Conservation (phyloP, 2,329 filamentous ascomycete genomes). For the Cylindrodendrum hubeiense region DNA sequence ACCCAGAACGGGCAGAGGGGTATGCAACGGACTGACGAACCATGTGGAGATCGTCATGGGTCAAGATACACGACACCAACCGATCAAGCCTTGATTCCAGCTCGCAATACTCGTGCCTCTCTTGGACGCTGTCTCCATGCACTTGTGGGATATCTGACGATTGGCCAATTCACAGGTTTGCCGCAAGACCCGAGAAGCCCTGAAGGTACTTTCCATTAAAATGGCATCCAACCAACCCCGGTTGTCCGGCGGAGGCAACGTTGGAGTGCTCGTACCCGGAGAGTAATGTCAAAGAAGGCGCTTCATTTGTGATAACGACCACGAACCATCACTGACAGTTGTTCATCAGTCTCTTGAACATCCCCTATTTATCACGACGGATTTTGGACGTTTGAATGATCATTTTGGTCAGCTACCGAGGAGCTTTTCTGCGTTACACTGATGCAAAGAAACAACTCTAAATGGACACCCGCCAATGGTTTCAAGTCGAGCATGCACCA, state of each 20-base stretch:
- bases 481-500: background rate
- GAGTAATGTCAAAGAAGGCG: background rate
- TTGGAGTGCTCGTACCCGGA: background rate
- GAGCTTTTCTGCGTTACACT: background rate
- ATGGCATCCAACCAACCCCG: background rate
- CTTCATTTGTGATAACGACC: background rate
- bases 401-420: too few relatives aligned
- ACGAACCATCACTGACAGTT: background rate
- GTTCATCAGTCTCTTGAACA: background rate
- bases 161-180: background rate
- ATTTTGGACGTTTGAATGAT: too few relatives aligned
- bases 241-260: background rate
- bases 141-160: background rate
- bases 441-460: background rate
- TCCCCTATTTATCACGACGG: background rate
- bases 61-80: background rate
- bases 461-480: background rate
- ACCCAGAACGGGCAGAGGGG: background rate
- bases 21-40: background rate
- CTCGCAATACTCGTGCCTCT: background rate
- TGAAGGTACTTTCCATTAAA: background rate
- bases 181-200: background rate
- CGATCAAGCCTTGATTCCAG: too few relatives aligned
- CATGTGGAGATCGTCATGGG: conserved; percentile 1
- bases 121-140: too few relatives aligned